Conservation (phyloP, 2,329 filamentous ascomycete genomes). For the Eutypella sp. region DNA sequence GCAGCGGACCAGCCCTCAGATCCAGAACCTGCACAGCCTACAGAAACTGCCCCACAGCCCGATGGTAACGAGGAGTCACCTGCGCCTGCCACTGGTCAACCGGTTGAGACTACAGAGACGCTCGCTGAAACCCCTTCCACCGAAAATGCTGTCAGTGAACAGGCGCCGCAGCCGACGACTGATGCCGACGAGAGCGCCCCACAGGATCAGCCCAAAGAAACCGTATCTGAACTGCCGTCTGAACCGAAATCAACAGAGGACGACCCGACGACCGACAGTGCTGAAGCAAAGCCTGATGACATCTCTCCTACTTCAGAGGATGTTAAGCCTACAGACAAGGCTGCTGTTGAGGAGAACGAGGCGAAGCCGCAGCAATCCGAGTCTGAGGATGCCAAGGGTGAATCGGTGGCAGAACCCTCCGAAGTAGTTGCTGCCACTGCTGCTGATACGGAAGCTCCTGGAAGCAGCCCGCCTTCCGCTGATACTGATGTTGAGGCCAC, state of each 20-base stretch:
- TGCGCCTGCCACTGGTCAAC: not conserved
- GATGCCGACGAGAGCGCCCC: not conserved
- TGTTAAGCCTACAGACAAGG: not conserved
- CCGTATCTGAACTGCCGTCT: not conserved
- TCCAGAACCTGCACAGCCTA: not conserved
- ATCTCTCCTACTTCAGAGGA: not conserved
- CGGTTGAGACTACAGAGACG: not conserved
- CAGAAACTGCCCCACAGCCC: not conserved
- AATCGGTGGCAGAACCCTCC: not conserved
- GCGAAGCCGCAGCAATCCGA: not conserved
- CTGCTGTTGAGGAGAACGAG: not conserved
- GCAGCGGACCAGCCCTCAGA: not conserved
- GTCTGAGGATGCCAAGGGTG: not conserved
- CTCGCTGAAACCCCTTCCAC: not conserved
- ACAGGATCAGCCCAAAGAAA: not conserved
- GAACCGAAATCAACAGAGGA: not conserved
- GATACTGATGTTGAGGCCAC: not conserved
- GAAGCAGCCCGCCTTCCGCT: not conserved
- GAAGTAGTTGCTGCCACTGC: not conserved
- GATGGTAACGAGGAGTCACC: not conserved
- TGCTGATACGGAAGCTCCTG: not conserved
- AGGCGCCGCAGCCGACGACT: too few relatives aligned
- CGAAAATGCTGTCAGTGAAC: not conserved
- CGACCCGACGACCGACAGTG: not conserved
- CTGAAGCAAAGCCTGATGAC: not conserved